These are phyloP conservation scores for Macrotyloma uniflorum DNA, from an alignment of 306 rosid species.

Conservation along the genomic window DNA sequence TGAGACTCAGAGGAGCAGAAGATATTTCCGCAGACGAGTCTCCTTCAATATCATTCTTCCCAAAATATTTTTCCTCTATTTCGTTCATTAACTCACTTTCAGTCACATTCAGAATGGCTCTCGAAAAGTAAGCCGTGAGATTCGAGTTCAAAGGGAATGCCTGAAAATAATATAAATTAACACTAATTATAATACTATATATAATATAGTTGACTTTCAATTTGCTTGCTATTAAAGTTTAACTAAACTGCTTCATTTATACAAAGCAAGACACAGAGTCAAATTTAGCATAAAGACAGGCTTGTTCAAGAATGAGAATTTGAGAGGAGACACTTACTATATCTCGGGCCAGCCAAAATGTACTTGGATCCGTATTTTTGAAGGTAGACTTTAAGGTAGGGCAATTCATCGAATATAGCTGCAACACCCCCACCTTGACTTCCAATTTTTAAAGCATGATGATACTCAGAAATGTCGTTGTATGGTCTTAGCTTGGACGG, in stretches of 20 bases:
- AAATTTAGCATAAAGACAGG: background rate
- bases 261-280: background rate
- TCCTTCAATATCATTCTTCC: background rate
- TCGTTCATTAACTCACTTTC: conserved; percentile 27
- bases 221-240: background rate
- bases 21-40: background rate
- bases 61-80: conserved; percentile 37
- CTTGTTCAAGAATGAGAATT: background rate
- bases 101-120: conserved; percentile 41
- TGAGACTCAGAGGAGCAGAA: background rate
- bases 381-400: conserved; percentile 31
- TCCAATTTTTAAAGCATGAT: conserved; percentile 26
- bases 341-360: conserved; percentile 37
- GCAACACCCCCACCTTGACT: conserved; percentile 34
- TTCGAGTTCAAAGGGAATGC: conserved; percentile 34
- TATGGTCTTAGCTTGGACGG: conserved; percentile 29
- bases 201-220: background rate
- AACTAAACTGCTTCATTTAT: background rate
- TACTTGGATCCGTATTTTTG: conserved; percentile 21
- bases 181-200: background rate
- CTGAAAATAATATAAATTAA: conserved; percentile 17
- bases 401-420: conserved; percentile 37
- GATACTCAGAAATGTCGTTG: conserved; percentile 9
- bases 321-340: conserved; percentile 24
- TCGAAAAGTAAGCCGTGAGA: conserved; percentile 36